Base-by-base conservation (phyloP, 2,329 filamentous ascomycete genomes). In the Hypoxylon sp. region DNA sequence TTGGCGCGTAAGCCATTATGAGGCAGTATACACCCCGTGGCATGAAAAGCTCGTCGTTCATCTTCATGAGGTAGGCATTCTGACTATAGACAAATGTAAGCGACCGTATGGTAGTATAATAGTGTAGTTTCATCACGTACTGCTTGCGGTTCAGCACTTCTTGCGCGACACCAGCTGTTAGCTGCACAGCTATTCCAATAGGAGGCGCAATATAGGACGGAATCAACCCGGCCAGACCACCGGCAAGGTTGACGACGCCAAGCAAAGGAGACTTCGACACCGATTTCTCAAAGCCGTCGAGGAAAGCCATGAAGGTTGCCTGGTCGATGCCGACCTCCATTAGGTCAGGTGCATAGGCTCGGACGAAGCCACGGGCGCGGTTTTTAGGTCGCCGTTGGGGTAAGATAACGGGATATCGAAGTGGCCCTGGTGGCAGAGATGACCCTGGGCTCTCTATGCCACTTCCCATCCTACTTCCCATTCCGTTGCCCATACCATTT, bases 11-110 rank as follows among this genome's bases (percentile, higher is more conserved):
- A 4, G 73, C 69, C 66, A 75, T 67, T 14, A 75, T 63, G 5
- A 74, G 58, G 43, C 68, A 72, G 56, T 72, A 75, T 11, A 75
- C 43, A 3, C 74, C 74, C 1, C 68, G 73, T 1, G 73, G 74
- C 9, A 56, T 64, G 61, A 75, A 75, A n/a, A 75, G 53, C 23
- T 72, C 72, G 2, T 67, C 61, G 38, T 75, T 75, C 71, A 74
- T 71, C 65, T 68, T 73, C 1, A 48, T 13, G 9, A 75, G 62
- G 60, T 66, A 73, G 9, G 50, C 59, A 21, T 75, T 75, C 36
- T 68, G 62, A 19, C 57, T 68, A 7, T 21, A 25, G 19, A 30
- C 30, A 28, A 41, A 9, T 17, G 34, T 62, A 48, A 63, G 53
- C 10, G n/a, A 43, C 43, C 13, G 7, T 32, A 17, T 25, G 5